A percentile compares a stretch with the other conserved stretches of the same genome.
phyloP scores from a whole-genome alignment of 345 rosid species.

The Rhodamnia rubescens region DNA sequence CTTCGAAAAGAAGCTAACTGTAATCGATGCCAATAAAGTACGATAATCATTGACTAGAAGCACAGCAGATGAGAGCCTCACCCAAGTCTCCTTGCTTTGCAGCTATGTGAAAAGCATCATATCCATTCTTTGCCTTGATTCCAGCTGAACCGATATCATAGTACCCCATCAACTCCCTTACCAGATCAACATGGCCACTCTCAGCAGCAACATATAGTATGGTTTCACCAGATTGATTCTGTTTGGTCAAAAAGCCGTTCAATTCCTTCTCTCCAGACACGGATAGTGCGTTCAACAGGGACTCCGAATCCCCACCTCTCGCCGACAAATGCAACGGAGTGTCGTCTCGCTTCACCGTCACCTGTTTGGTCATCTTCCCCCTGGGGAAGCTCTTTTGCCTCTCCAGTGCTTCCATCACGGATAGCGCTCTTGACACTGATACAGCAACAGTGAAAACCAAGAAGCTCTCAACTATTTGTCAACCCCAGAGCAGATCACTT shows the following conservation, averaged over 20 bases:
- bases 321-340: constrained; percentile 51
- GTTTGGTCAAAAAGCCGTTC: constrained; percentile 42
- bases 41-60: not conserved
- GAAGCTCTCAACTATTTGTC: not conserved
- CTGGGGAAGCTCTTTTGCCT: constrained; percentile 17
- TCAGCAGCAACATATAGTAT: constrained; percentile 81
- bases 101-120: constrained; percentile 83
- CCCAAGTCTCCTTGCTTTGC: constrained; percentile 79
- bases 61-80: constrained; percentile 10
- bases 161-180: constrained; percentile 47
- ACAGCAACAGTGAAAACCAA: not conserved
- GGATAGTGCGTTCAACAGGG: constrained; percentile 34
- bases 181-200: constrained; percentile 48
- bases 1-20: too few relatives aligned
- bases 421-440: not conserved
- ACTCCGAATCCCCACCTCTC: constrained; percentile 46
- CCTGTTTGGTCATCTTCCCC: constrained; percentile 63
- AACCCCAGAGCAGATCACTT: not conserved
- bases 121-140: constrained; percentile 67
- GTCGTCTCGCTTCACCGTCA: constrained; percentile 69
- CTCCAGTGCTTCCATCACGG: constrained; percentile 12
- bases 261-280: constrained; percentile 28
- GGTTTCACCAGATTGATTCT: constrained; percentile 81
- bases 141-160: constrained; percentile 48
- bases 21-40: not conserved